Percentiles rank a stretch among this genome's conserved stretches.
These are phyloP conservation scores for Cryptococcus sp. DNA, from an alignment of 1,284 basidiomycete species.

Conservation along the genomic window DNA sequence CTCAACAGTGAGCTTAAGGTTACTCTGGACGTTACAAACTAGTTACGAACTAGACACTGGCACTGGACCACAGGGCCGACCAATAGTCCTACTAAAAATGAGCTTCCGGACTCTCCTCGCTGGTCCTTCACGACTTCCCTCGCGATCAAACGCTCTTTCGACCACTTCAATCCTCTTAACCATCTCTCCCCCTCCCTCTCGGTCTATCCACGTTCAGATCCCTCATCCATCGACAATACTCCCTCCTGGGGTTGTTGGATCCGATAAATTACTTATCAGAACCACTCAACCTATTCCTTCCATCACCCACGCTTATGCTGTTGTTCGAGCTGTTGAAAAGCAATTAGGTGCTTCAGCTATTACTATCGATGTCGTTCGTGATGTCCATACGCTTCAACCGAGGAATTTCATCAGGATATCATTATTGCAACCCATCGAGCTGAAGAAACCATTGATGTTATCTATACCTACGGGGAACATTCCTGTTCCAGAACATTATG, in stretches of 20 bases:
- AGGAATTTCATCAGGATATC: background rate
- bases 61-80: background rate
- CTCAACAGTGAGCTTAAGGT: too few species aligned
- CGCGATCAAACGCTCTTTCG: background rate
- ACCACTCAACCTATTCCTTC: background rate
- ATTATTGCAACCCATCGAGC: background rate
- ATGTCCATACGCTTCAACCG: background rate
- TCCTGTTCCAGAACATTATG: background rate
- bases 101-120: background rate
- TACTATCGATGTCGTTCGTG: background rate
- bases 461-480: background rate
- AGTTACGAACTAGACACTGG: too few species aligned
- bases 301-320: background rate
- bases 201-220: background rate
- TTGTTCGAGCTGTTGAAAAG: constrained; percentile 1
- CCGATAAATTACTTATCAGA: background rate
- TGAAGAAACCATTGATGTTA: background rate
- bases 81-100: background rate
- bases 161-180: background rate
- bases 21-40: too few species aligned
- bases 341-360: background rate
- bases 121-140: background rate
- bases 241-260: background rate
- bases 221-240: background rate
- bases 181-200: background rate